phyloP scores from a whole-genome alignment of 2,329 filamentous ascomycete species.

The Colletotrichum theobromicola region DNA sequence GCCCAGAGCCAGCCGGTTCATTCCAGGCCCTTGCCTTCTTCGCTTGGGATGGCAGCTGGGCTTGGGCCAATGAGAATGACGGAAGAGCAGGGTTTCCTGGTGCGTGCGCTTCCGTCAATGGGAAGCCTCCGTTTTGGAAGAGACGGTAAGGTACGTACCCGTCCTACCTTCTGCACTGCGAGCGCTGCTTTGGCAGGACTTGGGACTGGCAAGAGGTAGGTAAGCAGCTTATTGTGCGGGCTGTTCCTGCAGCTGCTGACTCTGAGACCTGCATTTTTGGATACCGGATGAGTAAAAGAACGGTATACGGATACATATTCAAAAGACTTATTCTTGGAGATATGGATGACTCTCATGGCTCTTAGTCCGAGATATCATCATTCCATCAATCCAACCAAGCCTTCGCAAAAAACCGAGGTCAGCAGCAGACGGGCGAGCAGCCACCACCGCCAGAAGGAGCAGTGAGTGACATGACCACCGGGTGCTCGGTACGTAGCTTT shows the following conservation, averaged over 20 bases:
- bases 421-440: not conserved
- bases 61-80: not conserved
- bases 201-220: not conserved
- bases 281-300: not conserved
- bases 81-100: not conserved
- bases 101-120: not conserved
- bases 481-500: not conserved
- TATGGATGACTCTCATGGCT: not conserved
- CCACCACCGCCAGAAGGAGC: not conserved
- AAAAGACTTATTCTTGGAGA: not conserved
- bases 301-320: not conserved
- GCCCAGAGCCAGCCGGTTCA: not conserved
- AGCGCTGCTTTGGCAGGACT: not conserved
- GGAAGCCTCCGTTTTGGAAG: not conserved
- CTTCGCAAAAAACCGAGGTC: not conserved
- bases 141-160: not conserved
- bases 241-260: not conserved
- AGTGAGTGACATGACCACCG: conserved; percentile 1
- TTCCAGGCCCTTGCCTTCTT: not conserved
- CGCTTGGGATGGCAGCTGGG: conserved; percentile 7
- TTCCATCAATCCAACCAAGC: not conserved
- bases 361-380: not conserved
- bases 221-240: not conserved
- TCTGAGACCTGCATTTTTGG: not conserved
- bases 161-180: not conserved